Conservation (phyloP, 768 basidiomycete genomes). For the Panaeolus papilionaceus region DNA sequence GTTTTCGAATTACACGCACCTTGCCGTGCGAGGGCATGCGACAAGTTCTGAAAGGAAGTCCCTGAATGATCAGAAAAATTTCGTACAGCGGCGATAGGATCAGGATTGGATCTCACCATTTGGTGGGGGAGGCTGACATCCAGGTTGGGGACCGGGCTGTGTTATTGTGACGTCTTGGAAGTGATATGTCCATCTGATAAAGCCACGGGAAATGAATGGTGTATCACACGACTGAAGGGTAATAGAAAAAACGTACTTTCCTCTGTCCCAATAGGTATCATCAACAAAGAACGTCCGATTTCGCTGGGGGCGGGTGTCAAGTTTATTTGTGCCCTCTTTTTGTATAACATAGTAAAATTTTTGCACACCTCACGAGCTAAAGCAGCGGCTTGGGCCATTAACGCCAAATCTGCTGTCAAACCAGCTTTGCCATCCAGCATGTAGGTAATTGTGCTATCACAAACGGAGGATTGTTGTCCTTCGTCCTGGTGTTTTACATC, state of each 20-base stretch:
- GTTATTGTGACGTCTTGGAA: conserved; percentile 58
- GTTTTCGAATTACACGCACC: conserved; percentile 43
- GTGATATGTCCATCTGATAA: conserved; percentile 66
- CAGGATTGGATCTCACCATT: conserved; percentile 49
- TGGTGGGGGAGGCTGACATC: conserved; percentile 65
- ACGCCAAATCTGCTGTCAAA: conserved; percentile 66
- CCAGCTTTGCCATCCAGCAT: conserved; percentile 73
- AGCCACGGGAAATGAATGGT: conserved; percentile 15
- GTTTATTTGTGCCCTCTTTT: not conserved
- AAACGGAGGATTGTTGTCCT: conserved; percentile 40
- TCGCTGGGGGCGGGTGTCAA: conserved; percentile 42
- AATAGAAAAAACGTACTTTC: conserved; percentile 53
- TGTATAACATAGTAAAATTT: conserved; percentile 1
- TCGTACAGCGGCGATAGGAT: not conserved
- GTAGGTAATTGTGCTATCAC: conserved; percentile 73
- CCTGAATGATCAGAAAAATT: conserved; percentile 15
- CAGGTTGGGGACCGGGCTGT: conserved; percentile 70
- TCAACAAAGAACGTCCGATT: conserved; percentile 73
- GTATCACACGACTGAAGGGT: not conserved
- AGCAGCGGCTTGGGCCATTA: conserved; percentile 71
- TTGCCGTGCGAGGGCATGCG: conserved; percentile 72
- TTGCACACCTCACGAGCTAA: conserved; percentile 65
- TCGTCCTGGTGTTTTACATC: conserved; percentile 43
- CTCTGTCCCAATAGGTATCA: conserved; percentile 77
- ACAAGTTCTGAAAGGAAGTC: conserved; percentile 56